phyloP scores from a whole-genome alignment of 441 rosid genomes.

The Populus trichocarpa region DNA sequence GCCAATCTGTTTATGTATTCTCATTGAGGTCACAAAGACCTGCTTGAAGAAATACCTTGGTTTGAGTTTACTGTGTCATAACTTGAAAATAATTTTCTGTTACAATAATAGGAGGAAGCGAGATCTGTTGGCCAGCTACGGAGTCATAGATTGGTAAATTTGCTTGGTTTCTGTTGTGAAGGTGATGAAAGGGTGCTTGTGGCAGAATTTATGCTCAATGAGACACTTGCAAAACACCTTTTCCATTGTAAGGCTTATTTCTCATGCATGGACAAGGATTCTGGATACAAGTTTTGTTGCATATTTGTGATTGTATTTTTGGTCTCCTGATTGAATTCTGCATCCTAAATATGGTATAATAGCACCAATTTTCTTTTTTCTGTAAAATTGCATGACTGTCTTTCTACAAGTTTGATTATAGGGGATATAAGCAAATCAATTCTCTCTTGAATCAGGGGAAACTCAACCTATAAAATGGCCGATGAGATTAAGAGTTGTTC shows the following conservation, averaged over 20 bases:
- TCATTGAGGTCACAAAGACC: too few relatives aligned
- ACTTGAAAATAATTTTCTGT: too few relatives aligned
- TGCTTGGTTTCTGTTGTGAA: conserved; percentile 10
- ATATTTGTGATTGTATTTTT: background rate
- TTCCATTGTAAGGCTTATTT: conserved; percentile 30
- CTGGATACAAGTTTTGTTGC: background rate
- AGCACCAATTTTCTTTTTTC: background rate
- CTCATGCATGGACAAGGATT: background rate
- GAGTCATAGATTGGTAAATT: too few relatives aligned
- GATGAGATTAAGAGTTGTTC: conserved; percentile 83
- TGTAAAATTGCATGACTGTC: too few relatives aligned
- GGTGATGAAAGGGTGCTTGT: conserved; percentile 54
- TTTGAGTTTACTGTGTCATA: too few relatives aligned
- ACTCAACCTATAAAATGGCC: conserved; percentile 92
- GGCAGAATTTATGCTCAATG: conserved; percentile 51
- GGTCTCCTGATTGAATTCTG: background rate
- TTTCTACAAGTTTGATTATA: background rate
- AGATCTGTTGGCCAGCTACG: too few relatives aligned
- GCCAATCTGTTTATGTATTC: too few relatives aligned
- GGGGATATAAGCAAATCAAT: background rate
- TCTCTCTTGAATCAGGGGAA: conserved; percentile 62
- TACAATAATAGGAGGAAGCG: too few relatives aligned
- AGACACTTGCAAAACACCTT: conserved; percentile 53
- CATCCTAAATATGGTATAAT: background rate
- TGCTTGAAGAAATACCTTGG: too few relatives aligned